Conservation (phyloP, 23 red algal genomes). For the Chondrus crispus region DNA sequence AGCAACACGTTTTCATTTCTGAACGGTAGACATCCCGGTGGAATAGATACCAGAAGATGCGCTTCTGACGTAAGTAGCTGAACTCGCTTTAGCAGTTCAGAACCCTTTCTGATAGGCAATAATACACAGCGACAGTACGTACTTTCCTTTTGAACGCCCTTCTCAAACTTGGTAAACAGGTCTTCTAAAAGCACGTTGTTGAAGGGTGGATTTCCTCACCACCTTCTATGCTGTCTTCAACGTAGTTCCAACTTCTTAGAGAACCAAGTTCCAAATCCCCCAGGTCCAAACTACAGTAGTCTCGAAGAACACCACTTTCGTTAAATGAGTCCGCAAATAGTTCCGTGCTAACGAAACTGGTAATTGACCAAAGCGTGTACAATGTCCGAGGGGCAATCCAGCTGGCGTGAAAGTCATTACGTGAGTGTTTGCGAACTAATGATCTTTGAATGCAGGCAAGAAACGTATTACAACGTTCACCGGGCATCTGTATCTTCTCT, state of each 20-base stretch:
- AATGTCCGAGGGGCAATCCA: too few relatives aligned
- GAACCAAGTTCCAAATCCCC: background rate
- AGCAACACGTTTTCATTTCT: background rate
- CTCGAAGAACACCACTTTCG: background rate
- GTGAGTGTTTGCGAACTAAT: too few relatives aligned
- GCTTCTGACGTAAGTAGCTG: background rate
- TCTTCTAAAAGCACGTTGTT: background rate
- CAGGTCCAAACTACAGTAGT: background rate
- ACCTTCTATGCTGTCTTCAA: background rate
- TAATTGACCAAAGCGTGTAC: too few relatives aligned
- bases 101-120: background rate
- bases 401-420: too few relatives aligned
- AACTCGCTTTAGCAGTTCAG: background rate
- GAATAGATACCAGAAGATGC: background rate
- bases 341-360: too few relatives aligned
- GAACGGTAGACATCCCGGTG: background rate
- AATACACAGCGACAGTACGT: slow-evolving; percentile 1
- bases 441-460: too few relatives aligned
- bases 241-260: background rate
- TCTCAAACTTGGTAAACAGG: background rate
- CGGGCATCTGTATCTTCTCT: too few relatives aligned
- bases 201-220: background rate
- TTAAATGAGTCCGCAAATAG: slow-evolving; percentile 19
- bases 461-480: too few relatives aligned
- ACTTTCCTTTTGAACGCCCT: background rate